These are phyloP conservation scores for Irpex sp. DNA, from an alignment of 1,284 basidiomycete genomes.

Conservation along the genomic window DNA sequence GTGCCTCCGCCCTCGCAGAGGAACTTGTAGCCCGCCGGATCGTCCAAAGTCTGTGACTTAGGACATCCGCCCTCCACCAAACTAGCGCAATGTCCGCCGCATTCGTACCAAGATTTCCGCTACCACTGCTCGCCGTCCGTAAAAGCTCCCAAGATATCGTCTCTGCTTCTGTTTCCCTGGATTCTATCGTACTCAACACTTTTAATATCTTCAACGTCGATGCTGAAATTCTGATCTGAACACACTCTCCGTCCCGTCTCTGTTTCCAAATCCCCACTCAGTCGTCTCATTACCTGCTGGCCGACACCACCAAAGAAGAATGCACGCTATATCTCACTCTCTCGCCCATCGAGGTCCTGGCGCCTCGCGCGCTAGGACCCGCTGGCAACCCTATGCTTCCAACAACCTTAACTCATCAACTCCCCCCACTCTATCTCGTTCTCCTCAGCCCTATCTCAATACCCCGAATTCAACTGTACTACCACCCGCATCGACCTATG, in stretches of 20 bases:
- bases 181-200: conserved; percentile 19
- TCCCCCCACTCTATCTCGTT: conserved; percentile 35
- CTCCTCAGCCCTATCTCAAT: conserved; percentile 49
- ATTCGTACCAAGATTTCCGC: conserved; percentile 21
- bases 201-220: conserved; percentile 15
- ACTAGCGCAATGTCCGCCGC: conserved; percentile 23
- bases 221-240: conserved; percentile 25
- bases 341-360: conserved; percentile 66
- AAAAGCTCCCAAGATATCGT: conserved; percentile 5
- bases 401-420: conserved; percentile 27
- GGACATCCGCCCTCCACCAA: conserved; percentile 23
- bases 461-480: conserved; percentile 58
- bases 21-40: conserved; percentile 24
- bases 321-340: conserved; percentile 59
- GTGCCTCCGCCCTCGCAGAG: conserved; percentile 22
- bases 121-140: conserved; percentile 16
- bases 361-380: conserved; percentile 58
- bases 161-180: conserved; percentile 16
- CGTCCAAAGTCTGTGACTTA: conserved; percentile 31
- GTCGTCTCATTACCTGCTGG: conserved; percentile 10
- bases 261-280: conserved; percentile 22
- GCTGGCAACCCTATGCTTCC: conserved; percentile 72
- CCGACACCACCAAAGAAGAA: conserved; percentile 18
- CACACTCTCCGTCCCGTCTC: conserved; percentile 11
- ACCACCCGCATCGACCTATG: conserved; percentile 33